phyloP scores from a whole-genome alignment of 1,139 yeast species.

The Lodderomyces elongisporus region DNA sequence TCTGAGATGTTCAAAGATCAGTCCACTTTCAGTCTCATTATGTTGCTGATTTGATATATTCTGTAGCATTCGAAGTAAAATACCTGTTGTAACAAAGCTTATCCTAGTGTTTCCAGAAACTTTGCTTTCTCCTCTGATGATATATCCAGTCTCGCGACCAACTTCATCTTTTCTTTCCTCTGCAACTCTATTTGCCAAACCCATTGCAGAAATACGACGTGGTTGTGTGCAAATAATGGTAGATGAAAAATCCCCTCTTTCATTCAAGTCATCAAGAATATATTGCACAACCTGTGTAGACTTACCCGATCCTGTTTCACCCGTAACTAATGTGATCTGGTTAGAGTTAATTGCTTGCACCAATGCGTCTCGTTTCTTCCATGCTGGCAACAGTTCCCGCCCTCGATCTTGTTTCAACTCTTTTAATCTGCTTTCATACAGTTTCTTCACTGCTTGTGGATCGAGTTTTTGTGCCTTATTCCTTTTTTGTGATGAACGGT shows the following conservation, averaged over 20 bases:
- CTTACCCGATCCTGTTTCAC: conserved; percentile 97
- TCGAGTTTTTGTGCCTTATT: not conserved
- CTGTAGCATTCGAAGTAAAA: conserved; percentile 79
- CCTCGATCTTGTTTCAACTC: conserved; percentile 13
- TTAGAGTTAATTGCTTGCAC: conserved; percentile 51
- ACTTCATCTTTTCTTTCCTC: conserved; percentile 67
- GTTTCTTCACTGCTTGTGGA: not conserved
- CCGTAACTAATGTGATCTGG: conserved; percentile 76
- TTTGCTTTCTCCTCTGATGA: conserved; percentile 85
- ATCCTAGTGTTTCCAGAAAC: conserved; percentile 60
- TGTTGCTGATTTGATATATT: conserved; percentile 21
- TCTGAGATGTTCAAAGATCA: conserved; percentile 47
- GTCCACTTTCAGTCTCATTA: conserved; percentile 7
- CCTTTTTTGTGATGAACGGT: not conserved
- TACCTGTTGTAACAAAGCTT: conserved; percentile 90
- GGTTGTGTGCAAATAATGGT: conserved; percentile 90
- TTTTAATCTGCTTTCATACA: conserved; percentile 2
- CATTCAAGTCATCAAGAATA: conserved; percentile 58
- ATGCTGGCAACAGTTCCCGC: conserved; percentile 73
- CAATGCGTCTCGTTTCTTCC: conserved; percentile 59
- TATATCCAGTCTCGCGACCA: conserved; percentile 83
- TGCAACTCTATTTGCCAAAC: conserved; percentile 88
- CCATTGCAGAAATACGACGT: conserved; percentile 90
- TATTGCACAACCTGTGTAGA: conserved; percentile 93
- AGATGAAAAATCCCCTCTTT: conserved; percentile 42